A percentile compares a stretch with the other conserved stretches of the same genome.
phyloP scores from a whole-genome alignment of 345 rosid species.

The Citrus australasica region DNA sequence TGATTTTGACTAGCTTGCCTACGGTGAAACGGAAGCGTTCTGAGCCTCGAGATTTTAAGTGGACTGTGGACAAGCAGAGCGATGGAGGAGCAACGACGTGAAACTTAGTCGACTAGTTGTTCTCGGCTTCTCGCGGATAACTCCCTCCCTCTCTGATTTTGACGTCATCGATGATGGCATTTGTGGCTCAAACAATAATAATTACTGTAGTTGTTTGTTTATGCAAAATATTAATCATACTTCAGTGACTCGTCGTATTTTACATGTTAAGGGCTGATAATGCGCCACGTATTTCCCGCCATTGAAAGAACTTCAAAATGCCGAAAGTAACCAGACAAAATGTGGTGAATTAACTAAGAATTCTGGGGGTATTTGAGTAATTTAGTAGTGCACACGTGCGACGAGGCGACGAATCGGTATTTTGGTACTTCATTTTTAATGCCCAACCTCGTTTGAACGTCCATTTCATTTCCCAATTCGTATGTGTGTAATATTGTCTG shows the following conservation, averaged over 20 bases:
- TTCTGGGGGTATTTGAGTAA: not conserved
- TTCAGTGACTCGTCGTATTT: not conserved
- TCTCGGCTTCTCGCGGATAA: not conserved
- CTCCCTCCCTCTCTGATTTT: no score
- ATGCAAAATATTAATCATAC: not conserved
- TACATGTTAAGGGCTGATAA: not conserved
- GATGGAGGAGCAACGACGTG: not conserved
- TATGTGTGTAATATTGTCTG: not conserved
- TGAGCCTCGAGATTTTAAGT: slow-evolving; percentile 1
- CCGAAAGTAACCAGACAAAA: not conserved
- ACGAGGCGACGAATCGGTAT: not conserved
- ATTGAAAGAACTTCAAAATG: not conserved
- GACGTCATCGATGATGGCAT: not conserved
- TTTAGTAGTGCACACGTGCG: not conserved
- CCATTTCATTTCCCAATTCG: not conserved
- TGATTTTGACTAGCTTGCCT: not conserved
- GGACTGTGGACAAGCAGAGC: not conserved
- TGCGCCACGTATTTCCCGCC: slow-evolving; percentile 17
- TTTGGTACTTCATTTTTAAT: not conserved
- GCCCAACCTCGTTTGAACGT: not conserved
- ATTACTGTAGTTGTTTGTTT: not conserved
- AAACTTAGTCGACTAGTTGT: not conserved
- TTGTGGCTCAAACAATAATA: no score
- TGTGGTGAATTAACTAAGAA: not conserved
- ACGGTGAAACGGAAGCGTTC: not conserved